Evolutionary conservation across 352 stramenopile species (phyloP).

Genomic region (Globisporangium nodosum): DNA sequence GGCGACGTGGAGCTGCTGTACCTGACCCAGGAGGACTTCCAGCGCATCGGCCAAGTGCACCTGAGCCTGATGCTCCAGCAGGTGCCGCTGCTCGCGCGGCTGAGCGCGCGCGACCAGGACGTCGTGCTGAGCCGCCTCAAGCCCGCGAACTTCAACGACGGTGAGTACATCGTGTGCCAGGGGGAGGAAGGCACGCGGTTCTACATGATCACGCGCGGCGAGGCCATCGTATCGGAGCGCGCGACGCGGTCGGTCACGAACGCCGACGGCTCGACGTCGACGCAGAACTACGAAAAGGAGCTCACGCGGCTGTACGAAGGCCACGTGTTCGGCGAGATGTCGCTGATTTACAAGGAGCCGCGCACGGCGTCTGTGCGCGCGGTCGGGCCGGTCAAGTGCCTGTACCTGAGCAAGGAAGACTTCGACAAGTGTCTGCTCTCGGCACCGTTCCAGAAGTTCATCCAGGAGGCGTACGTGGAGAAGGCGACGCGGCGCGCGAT

Average conservation of each 20-base stretch:
- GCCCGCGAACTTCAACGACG: constrained; percentile 78
- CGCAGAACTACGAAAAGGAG: constrained; percentile 62
- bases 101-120: constrained; percentile 74
- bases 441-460: constrained; percentile 82
- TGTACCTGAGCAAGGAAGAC: constrained; percentile 85
- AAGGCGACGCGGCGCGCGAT: constrained; percentile 81
- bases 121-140: constrained; percentile 76
- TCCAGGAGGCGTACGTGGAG: constrained; percentile 82
- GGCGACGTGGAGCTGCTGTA: constrained; percentile 81
- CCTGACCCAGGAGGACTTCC: constrained; percentile 83
- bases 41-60: constrained; percentile 82
- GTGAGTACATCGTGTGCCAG: constrained; percentile 88
- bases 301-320: constrained; percentile 82
- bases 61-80: constrained; percentile 87
- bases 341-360: constrained; percentile 83
- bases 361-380: constrained; percentile 79
- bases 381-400: constrained; percentile 73
- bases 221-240: constrained; percentile 77
- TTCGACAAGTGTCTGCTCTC: constrained; percentile 84
- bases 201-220: constrained; percentile 87
- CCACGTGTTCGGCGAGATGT: constrained; percentile 88
- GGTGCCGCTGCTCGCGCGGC: constrained; percentile 64
- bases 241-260: constrained; percentile 21
- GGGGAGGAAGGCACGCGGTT: constrained; percentile 84
- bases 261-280: constrained; percentile 6